Evolutionary conservation across 2,329 filamentous ascomycete species (phyloP).

Genomic region (Coleophoma crateriformis): DNA sequence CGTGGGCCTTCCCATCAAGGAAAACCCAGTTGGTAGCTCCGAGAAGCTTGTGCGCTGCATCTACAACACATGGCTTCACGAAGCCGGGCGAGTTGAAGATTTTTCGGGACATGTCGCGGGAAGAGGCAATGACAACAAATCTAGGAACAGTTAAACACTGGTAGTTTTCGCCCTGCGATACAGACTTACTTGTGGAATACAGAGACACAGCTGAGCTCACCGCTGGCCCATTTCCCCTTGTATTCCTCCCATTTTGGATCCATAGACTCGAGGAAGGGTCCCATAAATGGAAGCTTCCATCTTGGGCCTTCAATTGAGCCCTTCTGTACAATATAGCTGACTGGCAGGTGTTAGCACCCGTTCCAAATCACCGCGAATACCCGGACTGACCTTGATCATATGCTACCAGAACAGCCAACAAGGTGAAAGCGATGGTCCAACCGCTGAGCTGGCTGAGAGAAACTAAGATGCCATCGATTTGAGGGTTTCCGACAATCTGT

Average conservation of each 20-base stretch:
- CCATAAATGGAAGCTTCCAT: conserved; percentile 81
- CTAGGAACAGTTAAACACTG: conserved; percentile 35
- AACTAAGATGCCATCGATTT: conserved; percentile 17
- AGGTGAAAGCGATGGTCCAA: conserved; percentile 63
- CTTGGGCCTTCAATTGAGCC: conserved; percentile 69
- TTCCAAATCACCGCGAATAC: background rate
- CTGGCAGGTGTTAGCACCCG: conserved; percentile 35
- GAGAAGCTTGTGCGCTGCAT: conserved; percentile 88
- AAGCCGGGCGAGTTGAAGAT: conserved; percentile 90
- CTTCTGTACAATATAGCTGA: conserved; percentile 70
- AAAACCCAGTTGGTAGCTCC: conserved; percentile 95
- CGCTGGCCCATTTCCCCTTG: conserved; percentile 86
- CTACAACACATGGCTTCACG: conserved; percentile 95
- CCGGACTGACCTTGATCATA: conserved; percentile 80
- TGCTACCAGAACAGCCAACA: conserved; percentile 65
- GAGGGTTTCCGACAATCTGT: conserved; percentile 16
- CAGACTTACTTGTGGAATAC: conserved; percentile 91
- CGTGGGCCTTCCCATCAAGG: conserved; percentile 88
- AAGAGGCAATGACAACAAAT: conserved; percentile 95
- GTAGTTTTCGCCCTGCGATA: background rate
- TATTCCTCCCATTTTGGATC: conserved; percentile 91
- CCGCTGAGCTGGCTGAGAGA: conserved; percentile 33
- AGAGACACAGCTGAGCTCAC: conserved; percentile 89
- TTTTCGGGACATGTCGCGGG: conserved; percentile 91
- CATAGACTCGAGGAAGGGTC: conserved; percentile 90